Evolutionary conservation across 768 basidiomycete genomes (phyloP), one percentile per base, ranked within the genome.

Genomic region (Hygrophorus pudorinus): DNA sequence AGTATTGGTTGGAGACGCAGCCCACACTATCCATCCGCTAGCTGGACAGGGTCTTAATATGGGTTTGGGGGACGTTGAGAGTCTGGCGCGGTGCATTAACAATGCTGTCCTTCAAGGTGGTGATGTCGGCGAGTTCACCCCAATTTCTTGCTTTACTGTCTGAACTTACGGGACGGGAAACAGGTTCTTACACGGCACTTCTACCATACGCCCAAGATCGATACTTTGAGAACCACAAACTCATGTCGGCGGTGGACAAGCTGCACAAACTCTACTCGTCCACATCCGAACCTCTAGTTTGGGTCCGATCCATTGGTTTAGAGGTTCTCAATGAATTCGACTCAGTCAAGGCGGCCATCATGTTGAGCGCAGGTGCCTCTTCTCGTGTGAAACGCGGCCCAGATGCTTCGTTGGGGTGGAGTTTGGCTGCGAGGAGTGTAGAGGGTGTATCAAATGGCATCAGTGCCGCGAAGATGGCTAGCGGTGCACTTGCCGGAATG

Each of bases 1-100:
- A 1, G 92, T 83, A 2, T 78, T 98, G 6, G 76, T 98, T 1
- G 96, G 96, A 2, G 96, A 99, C 62, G 93, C 94, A 1, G 96
- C 93, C 13, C 96, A 98, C 56, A 89, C 88, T 0, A 69, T 91
- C 1, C 94, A 98, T 57, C 94, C 96, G 1, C 76, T 98, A 20
- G 94, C 93, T 0, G 96, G 96, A 2, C 94, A 98, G 59, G 96
- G 94, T 0, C 70, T 98, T 33, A 98, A 99, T 60, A 66, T 94
- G 57, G 96, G 94, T n/a, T 67, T 99, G 21, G 82, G 70, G 1
- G 94, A 99, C 58, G 88, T 83, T 2, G 73, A 82, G 55, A 73
- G 73, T 45, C 73, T 99, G 11, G 67, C 79, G 1, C 68, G 71
- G 38, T 78, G 78, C 51, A 76, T 97, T 30, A 63, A 78, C 27